Evolutionary conservation across 768 basidiomycete genomes (phyloP), one percentile per base, ranked within the genome.

Genomic region (Hericium coralloides): DNA sequence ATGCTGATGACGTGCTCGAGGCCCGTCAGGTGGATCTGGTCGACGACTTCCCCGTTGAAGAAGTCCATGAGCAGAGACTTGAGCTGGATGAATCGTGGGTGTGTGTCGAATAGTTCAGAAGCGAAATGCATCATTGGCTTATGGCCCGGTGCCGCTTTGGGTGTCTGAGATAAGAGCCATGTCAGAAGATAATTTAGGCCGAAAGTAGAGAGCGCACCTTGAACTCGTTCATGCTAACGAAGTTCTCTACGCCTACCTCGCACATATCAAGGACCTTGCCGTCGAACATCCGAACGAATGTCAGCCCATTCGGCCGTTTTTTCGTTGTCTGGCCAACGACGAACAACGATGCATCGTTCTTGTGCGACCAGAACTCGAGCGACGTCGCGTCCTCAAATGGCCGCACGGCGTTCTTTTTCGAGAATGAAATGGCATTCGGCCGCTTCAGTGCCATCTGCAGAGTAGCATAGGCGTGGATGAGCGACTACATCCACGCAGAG

Each of bases 51-150:
- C 38, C 85, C 89, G 68, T 91, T 91, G 80, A 95, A 98, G 60
- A 99, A 82, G 66, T 87, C 84, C 65, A 98, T 77, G 10, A 98
- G 79, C 67, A 95, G 76, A 1, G 92, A 95, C 74, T 97, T 98
- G 63, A 98, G 78, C 66, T 95, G 94, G 7, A 85, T 75, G 69
- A 89, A 95, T 12, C 92, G 86, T 1, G 95, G 93, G 69, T 98
- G 93, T 1, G 91, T 85, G 64, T 95, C 93, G 70, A 98, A 99
- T 10, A 98, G 79, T 59, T 92, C 91, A 0, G 93, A 95, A 14
- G 93, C 91, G 67, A 99, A 99, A 67, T 95, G 92, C 79, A 99
- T 85, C 62, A 98, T 72, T 49, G 97, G 95, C 64, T 90, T 87
- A 64, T 92, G 84, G 10, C 94, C 95, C 22, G 88, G 83, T 4